These are phyloP conservation scores for Xylariaceae sp. DNA, from an alignment of 2,329 filamentous ascomycete genomes.

Conservation along the genomic window DNA sequence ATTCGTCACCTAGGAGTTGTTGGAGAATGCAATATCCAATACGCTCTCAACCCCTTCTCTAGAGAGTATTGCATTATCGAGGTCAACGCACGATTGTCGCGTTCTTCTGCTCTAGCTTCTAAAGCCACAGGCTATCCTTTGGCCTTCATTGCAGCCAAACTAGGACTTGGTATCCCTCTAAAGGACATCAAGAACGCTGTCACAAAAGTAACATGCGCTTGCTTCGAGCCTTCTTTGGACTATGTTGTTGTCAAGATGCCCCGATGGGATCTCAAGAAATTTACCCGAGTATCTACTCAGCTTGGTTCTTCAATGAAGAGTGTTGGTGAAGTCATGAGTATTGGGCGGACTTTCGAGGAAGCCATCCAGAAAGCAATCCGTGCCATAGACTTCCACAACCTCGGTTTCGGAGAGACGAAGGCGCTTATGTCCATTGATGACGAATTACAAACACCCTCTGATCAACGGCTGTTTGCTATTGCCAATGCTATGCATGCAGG, in stretches of 20 bases:
- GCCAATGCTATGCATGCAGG: slow-evolving; percentile 95
- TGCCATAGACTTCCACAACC: slow-evolving; percentile 89
- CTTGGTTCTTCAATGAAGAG: slow-evolving; percentile 99
- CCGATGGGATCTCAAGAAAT: slow-evolving; percentile 98
- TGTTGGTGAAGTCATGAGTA: slow-evolving; percentile 98
- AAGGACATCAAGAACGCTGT: slow-evolving; percentile 97
- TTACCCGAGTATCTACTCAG: slow-evolving; percentile 91
- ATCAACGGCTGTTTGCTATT: slow-evolving; percentile 95
- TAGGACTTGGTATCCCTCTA: slow-evolving; percentile 88
- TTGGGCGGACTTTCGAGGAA: slow-evolving; percentile 94
- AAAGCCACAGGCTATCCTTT: slow-evolving; percentile 96
- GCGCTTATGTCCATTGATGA: slow-evolving; percentile 94
- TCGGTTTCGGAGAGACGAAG: slow-evolving; percentile 88
- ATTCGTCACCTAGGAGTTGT: slow-evolving; percentile 96
- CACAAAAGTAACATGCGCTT: slow-evolving; percentile 91
- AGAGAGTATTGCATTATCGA: slow-evolving; percentile 99
- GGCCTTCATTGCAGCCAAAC: slow-evolving; percentile 93
- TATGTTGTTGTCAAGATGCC: slow-evolving; percentile 99
- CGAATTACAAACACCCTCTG: slow-evolving; percentile 93
- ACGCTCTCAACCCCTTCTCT: slow-evolving; percentile 91
- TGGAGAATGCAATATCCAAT: slow-evolving; percentile 98
- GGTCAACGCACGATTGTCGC: slow-evolving; percentile 92
- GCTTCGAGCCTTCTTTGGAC: slow-evolving; percentile 96
- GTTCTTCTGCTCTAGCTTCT: slow-evolving; percentile 91
- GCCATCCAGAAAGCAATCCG: slow-evolving; percentile 98